phyloP scores from a whole-genome alignment of 176 grass and related monocot genomes.

The Saccharum officinarum region DNA sequence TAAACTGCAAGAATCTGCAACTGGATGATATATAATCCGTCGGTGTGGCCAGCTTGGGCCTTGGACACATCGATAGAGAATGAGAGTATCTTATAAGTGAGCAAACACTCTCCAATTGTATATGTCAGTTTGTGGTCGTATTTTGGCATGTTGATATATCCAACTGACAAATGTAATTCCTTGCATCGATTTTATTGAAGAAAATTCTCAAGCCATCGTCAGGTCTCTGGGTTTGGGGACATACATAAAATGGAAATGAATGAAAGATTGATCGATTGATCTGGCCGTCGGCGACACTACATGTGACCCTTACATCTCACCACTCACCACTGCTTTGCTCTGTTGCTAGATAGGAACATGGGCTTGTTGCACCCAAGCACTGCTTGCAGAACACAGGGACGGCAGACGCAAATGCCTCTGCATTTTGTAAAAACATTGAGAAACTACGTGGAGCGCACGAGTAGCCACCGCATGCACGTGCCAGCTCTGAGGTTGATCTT shows the following conservation, averaged over 20 bases:
- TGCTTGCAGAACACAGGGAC: conserved; percentile 14
- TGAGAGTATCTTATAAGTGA: background rate
- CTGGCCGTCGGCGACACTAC: conserved; percentile 9
- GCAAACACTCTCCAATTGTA: background rate
- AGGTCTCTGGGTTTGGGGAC: background rate
- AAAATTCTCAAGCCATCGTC: background rate
- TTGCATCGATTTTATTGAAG: background rate
- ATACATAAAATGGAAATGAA: conserved; percentile 12
- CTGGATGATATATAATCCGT: background rate
- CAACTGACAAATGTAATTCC: background rate
- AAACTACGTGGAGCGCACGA: conserved; percentile 6
- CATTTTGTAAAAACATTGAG: background rate
- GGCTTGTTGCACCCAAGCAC: conserved; percentile 20
- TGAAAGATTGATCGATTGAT: background rate
- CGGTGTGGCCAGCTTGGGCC: background rate
- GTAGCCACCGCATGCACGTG: conserved; percentile 6
- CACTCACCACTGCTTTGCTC: background rate
- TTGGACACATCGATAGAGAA: background rate
- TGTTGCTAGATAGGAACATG: conserved; percentile 34
- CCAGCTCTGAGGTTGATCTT: background rate
- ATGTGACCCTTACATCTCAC: conserved; percentile 25
- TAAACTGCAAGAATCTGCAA: conserved; percentile 27
- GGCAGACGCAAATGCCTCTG: conserved; percentile 21
- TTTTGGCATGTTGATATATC: background rate
- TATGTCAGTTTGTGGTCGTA: background rate